Evolutionary conservation across 805 yeast genomes (phyloP), one percentile per base, ranked within the genome.

Genomic region (Zygoascus biomembranicola): DNA sequence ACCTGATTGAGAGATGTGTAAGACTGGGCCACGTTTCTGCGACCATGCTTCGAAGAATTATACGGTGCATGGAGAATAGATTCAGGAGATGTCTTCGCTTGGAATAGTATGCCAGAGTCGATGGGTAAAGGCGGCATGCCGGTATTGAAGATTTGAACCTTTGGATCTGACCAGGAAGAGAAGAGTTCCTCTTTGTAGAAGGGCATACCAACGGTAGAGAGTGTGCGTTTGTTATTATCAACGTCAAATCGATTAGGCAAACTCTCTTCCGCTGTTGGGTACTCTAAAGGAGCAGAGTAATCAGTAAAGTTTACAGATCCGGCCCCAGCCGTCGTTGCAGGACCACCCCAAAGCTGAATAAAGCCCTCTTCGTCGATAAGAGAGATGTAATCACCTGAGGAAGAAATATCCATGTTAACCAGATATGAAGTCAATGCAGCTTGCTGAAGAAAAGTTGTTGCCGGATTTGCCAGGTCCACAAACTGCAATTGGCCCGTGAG

Each of bases 181-280:
- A 90, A 72, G 16, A 94, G 74, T 52, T 77, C 77, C 43, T 85
- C 87, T 52, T 81, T 81, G 66, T 89, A 94, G 61, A 83, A 88
- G 0, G 99, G 98, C 79, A 94, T 71, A 9, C 97, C 97, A 1
- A 94, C 73, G 1, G 80, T 64, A 48, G 82, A 84, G 53, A 92
- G 73, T 0, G 97, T 90, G 2, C 66, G 58, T 8, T 69, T 67
- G 1, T 49, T 39, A 42, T 75, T 74, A 56, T 84, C 82, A 4
- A 75, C 65, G 2, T 60, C 48, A 43, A 63, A 55, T 1, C 32
- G 55, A 2, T 46, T 32, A 10, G 32, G 19, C 19, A 14, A 35
- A 6, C 50, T 55, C 52, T 59, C 1, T 68, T 65, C 20, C 60
- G 53, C 54, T 50, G 71, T 57, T 49, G 74, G 60, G 60, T 64